These are phyloP conservation scores for Bipolaris victoriae DNA, from an alignment of 2,329 filamentous ascomycete species.

Conservation along the genomic window DNA sequence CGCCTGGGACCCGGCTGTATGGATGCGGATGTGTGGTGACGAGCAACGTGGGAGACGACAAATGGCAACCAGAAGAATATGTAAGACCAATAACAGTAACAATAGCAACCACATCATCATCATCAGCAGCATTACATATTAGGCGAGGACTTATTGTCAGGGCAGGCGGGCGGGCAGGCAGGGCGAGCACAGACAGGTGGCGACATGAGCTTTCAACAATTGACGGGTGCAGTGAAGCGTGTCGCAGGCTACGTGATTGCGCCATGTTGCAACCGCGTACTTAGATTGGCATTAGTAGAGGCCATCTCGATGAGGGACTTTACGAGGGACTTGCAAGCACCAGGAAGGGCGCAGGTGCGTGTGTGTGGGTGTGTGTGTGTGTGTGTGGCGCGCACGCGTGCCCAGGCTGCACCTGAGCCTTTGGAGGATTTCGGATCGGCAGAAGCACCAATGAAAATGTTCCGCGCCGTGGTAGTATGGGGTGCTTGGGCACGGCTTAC, in stretches of 20 bases:
- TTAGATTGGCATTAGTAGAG: conserved; percentile 5
- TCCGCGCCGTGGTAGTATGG: conserved; percentile 16
- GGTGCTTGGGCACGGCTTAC: conserved; percentile 23
- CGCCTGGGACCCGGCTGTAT: conserved; percentile 27
- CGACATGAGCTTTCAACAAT: conserved; percentile 16
- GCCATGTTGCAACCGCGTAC: conserved; percentile 12
- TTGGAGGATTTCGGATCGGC: conserved; percentile 29
- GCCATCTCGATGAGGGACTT: conserved; percentile 24
- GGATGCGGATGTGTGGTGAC: conserved; percentile 29
- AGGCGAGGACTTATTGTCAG: conserved; percentile 18
- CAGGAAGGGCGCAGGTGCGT: neutral
- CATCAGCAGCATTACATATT: conserved; percentile 5
- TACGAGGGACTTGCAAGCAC: conserved; percentile 14
- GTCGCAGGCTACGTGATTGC: conserved; percentile 18
- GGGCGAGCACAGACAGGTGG: neutral
- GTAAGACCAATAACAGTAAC: neutral
- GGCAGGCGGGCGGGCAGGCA: conserved; percentile 26
- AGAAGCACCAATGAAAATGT: conserved; percentile 31
- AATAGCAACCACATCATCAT: neutral
- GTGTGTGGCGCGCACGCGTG: conserved; percentile 26
- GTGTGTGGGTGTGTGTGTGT: conserved; percentile 16
- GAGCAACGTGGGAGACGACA: conserved; percentile 14
- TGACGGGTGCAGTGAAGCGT: conserved; percentile 12
- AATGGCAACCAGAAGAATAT: neutral
- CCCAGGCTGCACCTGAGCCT: conserved; percentile 28